Evolutionary conservation across 2,329 filamentous ascomycete species (phyloP).

Genomic region (Aureobasidium vineae): DNA sequence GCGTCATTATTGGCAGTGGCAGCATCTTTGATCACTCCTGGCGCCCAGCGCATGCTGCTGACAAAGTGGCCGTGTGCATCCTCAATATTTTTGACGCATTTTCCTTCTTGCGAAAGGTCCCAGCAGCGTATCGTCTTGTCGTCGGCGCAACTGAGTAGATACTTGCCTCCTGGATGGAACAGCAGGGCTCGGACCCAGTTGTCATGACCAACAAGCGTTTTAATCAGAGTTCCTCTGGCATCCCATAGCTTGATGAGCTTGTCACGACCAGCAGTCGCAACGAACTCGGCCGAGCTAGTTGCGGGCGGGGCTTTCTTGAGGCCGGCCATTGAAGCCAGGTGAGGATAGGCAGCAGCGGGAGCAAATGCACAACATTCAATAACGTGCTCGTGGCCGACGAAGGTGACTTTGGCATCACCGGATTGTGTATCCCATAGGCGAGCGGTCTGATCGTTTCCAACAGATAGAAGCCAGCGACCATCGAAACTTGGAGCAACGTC

Average conservation of each 20-base stretch:
- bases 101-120: conserved; percentile 87
- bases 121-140: conserved; percentile 93
- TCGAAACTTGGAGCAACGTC: conserved; percentile 80
- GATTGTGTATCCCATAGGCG: conserved; percentile 81
- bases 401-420: conserved; percentile 71
- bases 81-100: conserved; percentile 77
- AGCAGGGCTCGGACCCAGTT: conserved; percentile 88
- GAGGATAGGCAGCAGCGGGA: conserved; percentile 71
- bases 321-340: conserved; percentile 74
- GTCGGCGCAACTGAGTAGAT: conserved; percentile 79
- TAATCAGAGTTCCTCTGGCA: conserved; percentile 76
- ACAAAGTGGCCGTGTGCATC: conserved; percentile 83
- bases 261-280: conserved; percentile 85
- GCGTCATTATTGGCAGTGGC: conserved; percentile 40
- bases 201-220: conserved; percentile 82
- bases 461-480: conserved; percentile 77
- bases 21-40: conserved; percentile 64
- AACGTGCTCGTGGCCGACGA: conserved; percentile 82
- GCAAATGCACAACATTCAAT: conserved; percentile 86
- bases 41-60: conserved; percentile 84
- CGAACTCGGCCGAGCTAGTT: conserved; percentile 76
- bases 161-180: conserved; percentile 91
- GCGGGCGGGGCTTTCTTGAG: conserved; percentile 76
- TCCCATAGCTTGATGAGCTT: conserved; percentile 93
- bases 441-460: conserved; percentile 76